Evolutionary conservation across 306 rosid genomes (phyloP), one percentile per base, ranked within the genome.

Genomic region (Cyclanthera cordifolia): DNA sequence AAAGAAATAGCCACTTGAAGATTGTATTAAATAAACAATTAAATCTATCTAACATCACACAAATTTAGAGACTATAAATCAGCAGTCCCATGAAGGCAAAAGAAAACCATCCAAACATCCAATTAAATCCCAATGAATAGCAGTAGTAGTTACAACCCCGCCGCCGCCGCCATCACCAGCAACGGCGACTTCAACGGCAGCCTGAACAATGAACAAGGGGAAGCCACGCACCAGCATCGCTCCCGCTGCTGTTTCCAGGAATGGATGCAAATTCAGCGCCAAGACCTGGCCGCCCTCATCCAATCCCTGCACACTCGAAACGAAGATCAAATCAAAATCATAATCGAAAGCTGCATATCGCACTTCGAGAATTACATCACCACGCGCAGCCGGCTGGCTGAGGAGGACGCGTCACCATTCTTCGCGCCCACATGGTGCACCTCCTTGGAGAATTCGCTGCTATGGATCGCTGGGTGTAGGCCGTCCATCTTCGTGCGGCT

Each of bases 391-490:
- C 24, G 13, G 12, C 71, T 77, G 0, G 68, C 80, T 21, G 28
- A 27, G 3, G 11, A 8, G 0, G 51, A 56, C 67, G 61, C 57
- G 20, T 67, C 75, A 0, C 20, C 60, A 4, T 77, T 68, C 55
- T 80, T 52, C 3, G 75, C 78, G 0, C 77, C 82, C 0, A 16
- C 60, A 1, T 80, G 85, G 82, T 75, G 85, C 66, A 47, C 80
- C 3, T 27, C 78, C 27, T 73, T 81, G 60, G 87, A 77, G 46
- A 79, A 77, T 51, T 69, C 77, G 0, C 74, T 83, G 1, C 72
- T 80, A 1, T 83, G 87, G 87, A 27, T 63, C 15, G 80, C 75
- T 5, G 80, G 80, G 3, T 83, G 82, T 53, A 49, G 84, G 11
- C 87, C 82, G 16, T 75, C 87, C 54, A 23, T 71, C 15, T 83